phyloP scores from a whole-genome alignment of 495 filamentous ascomycete species.

The Lasiosphaeriaceae sp. region DNA sequence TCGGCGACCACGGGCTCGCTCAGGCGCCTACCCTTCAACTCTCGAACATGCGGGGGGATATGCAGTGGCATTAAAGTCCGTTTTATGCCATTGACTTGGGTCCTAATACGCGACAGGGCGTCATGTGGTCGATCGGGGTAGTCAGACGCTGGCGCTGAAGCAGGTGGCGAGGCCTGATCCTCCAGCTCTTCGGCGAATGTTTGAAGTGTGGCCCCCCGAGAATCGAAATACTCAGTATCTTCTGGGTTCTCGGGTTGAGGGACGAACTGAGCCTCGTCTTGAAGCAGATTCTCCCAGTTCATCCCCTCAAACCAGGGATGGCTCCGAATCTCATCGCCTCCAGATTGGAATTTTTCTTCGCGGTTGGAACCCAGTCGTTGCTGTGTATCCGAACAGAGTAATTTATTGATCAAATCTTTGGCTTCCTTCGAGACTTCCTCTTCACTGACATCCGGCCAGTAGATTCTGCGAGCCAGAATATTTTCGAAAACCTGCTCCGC shows the following conservation, averaged over 20 bases:
- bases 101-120: constrained; percentile 83
- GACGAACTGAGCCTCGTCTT: constrained; percentile 95
- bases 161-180: constrained; percentile 73
- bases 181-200: constrained; percentile 90
- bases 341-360: constrained; percentile 70
- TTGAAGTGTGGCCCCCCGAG: constrained; percentile 83
- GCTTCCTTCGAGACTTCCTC: constrained; percentile 75
- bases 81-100: constrained; percentile 75
- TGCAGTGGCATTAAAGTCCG: constrained; percentile 90
- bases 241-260: constrained; percentile 89
- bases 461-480: constrained; percentile 81
- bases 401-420: constrained; percentile 85
- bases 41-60: constrained; percentile 92
- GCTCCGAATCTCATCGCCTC: constrained; percentile 82
- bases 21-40: constrained; percentile 76
- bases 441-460: constrained; percentile 76
- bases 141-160: constrained; percentile 60
- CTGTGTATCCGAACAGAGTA: constrained; percentile 77
- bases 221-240: constrained; percentile 96
- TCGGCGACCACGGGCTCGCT: constrained; percentile 86
- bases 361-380: constrained; percentile 80
- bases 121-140: constrained; percentile 88
- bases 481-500: constrained; percentile 97
- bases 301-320: constrained; percentile 87
- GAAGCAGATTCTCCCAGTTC: constrained; percentile 84